Conservation (phyloP, 148 eudicot species). For the Arbutus unedo region DNA sequence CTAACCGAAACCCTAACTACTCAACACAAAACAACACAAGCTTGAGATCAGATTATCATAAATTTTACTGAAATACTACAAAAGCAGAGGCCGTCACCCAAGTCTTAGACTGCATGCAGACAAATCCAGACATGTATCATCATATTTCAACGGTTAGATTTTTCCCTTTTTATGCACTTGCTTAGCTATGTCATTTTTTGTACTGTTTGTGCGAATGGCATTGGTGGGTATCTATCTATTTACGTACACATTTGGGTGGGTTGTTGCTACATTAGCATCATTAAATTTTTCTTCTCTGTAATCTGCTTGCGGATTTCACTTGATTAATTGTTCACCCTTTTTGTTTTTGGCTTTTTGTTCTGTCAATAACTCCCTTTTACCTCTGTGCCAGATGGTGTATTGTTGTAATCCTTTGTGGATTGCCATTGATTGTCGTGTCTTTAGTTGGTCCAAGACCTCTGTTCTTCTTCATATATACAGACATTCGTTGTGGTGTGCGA, state of each 20-base stretch:
- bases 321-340: conserved; percentile 3
- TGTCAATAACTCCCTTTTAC: neutral
- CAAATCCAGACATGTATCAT: neutral
- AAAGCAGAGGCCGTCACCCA: neutral
- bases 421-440: neutral
- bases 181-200: neutral
- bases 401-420: conserved; percentile 7
- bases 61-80: neutral
- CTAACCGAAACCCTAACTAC: neutral
- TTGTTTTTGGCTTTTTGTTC: conserved; percentile 8
- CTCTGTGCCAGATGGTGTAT: conserved; percentile 2
- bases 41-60: neutral
- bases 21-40: neutral
- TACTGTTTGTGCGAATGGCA: neutral
- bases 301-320: conserved; percentile 6
- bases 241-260: neutral
- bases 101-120: conserved; percentile 5
- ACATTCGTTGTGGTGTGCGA: neutral
- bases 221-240: neutral
- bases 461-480: neutral
- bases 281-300: conserved; percentile 9
- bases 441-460: neutral
- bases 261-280: neutral
- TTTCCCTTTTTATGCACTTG: neutral
- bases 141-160: conserved; percentile 4